phyloP scores from a whole-genome alignment of 371 early-diverging fungal genomes.

The Rhizopus microsporus region DNA sequence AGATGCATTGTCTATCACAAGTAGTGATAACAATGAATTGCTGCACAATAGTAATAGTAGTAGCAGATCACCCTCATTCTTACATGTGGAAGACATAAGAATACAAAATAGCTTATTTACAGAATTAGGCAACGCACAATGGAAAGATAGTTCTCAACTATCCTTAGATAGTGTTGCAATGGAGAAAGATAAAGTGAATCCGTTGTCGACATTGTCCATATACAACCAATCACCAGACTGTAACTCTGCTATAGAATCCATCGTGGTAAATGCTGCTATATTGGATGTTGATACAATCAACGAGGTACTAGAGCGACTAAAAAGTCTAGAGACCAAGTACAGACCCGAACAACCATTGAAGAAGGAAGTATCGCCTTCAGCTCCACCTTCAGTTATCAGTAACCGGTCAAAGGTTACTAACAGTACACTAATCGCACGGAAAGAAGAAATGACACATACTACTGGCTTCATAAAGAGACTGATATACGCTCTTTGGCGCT shows the following conservation, averaged over 20 bases:
- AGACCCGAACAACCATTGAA: conserved; percentile 15
- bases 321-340: conserved; percentile 18
- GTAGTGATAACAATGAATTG: too few relatives aligned
- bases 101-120: conserved; percentile 4
- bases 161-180: neutral
- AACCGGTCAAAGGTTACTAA: too few relatives aligned
- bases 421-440: neutral
- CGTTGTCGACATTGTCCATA: conserved; percentile 1
- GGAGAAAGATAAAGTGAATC: neutral
- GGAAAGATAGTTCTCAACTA: conserved; percentile 3
- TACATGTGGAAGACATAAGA: neutral
- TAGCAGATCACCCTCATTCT: too few relatives aligned
- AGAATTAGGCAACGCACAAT: conserved; percentile 18
- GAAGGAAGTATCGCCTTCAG: neutral
- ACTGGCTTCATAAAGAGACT: neutral
- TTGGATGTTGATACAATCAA: conserved; percentile 20
- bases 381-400: too few relatives aligned
- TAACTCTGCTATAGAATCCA: conserved; percentile 16
- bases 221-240: conserved; percentile 15
- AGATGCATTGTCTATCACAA: too few relatives aligned
- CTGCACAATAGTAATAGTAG: too few relatives aligned
- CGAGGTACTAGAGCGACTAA: conserved; percentile 15
- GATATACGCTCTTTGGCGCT: conserved; percentile 13
- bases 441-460: neutral
- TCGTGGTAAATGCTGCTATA: conserved; percentile 14